Conservation (phyloP, 192 early-diverging fungal genomes). For the Glomus cerebriforme region DNA sequence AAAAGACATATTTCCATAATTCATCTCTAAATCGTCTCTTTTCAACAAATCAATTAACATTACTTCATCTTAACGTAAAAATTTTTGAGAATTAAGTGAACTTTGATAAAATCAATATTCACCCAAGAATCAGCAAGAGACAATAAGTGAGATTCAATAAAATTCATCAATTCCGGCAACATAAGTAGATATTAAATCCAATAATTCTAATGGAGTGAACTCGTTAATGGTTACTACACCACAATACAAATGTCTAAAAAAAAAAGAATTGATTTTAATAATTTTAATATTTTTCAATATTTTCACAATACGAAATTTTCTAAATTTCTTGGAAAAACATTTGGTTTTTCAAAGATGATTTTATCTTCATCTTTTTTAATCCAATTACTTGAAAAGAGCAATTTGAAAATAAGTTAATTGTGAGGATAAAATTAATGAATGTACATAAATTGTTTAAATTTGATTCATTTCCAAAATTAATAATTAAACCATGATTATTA, state of each 20-base stretch:
- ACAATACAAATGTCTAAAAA: background rate
- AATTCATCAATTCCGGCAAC: background rate
- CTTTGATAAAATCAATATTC: background rate
- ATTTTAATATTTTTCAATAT: background rate
- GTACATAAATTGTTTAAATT: background rate
- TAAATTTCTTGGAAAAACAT: background rate
- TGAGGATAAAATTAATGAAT: background rate
- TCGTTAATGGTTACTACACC: background rate
- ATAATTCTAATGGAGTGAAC: background rate
- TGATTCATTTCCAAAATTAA: background rate
- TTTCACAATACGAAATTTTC: too few species aligned
- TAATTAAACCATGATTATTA: background rate
- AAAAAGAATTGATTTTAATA: background rate
- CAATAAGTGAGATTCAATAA: background rate
- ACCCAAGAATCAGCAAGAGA: background rate
- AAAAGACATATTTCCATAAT: slow-evolving; percentile 1
- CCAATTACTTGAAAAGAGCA: slow-evolving; percentile 1
- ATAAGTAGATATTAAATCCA: background rate
- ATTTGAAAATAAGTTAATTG: slow-evolving; percentile 1
- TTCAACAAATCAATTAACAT: background rate
- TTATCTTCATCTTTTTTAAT: background rate
- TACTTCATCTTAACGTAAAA: background rate
- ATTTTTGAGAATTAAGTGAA: background rate
- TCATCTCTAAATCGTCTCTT: background rate
- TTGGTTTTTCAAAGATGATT: background rate